Evolutionary conservation across 495 filamentous ascomycete genomes (phyloP).

Genomic region (Hypoxylon cercidicola): DNA sequence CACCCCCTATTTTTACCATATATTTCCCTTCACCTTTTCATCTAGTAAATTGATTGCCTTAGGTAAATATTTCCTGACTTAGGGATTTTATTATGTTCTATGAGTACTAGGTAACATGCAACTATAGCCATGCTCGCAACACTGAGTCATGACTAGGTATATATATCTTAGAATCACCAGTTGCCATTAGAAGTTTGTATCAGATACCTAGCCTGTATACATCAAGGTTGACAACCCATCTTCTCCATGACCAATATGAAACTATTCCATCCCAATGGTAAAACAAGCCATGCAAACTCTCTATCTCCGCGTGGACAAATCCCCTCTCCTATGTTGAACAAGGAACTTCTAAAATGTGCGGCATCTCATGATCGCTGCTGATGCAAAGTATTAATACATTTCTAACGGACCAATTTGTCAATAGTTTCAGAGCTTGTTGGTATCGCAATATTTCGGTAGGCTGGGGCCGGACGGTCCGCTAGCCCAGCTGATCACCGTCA

Average conservation of each 20-base stretch:
- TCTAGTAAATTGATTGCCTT: too few species aligned
- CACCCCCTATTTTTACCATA: too few species aligned
- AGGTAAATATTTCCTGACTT: too few species aligned
- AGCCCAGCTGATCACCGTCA: conserved; percentile 88
- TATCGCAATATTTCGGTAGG: conserved; percentile 62
- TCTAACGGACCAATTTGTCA: background rate
- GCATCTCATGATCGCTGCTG: conserved; percentile 23
- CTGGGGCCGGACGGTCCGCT: conserved; percentile 48
- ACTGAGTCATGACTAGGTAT: too few species aligned
- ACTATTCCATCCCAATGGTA: conserved; percentile 8
- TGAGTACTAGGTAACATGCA: too few species aligned
- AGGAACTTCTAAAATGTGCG: conserved; percentile 16
- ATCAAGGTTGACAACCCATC: too few species aligned
- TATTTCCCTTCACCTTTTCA: too few species aligned
- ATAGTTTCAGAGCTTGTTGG: conserved; percentile 24
- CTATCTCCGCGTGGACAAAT: conserved; percentile 20
- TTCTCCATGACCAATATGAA: background rate
- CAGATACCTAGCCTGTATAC: background rate
- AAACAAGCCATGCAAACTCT: conserved; percentile 25
- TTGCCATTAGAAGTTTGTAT: too few species aligned
- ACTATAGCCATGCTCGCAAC: too few species aligned
- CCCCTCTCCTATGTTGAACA: conserved; percentile 4
- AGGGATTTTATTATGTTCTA: too few species aligned
- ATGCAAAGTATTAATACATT: conserved; percentile 31
- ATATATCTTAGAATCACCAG: too few species aligned